phyloP scores from a whole-genome alignment of 2,329 filamentous ascomycete genomes.

The Metarhizium album region DNA sequence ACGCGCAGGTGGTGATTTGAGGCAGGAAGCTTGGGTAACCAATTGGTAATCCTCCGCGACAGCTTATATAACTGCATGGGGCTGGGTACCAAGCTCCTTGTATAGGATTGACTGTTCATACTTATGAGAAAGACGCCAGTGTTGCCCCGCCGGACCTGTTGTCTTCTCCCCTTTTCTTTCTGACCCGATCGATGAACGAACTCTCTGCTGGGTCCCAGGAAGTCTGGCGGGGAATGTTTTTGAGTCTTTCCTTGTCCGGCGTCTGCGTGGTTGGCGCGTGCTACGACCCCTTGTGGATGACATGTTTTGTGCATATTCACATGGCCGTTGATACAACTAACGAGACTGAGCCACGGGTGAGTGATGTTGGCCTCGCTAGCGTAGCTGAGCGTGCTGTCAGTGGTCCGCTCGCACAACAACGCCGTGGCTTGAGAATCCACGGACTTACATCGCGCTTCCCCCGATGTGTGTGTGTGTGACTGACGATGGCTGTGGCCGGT shows the following conservation, averaged over 20 bases:
- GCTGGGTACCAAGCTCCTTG: not conserved
- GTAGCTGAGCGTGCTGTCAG: not conserved
- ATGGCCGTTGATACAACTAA: too few species aligned
- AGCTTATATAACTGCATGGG: not conserved
- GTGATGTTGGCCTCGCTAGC: too few species aligned
- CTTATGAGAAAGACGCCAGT: not conserved
- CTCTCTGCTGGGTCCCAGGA: not conserved
- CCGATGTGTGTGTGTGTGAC: not conserved
- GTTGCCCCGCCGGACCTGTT: not conserved
- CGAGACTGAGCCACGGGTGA: not conserved
- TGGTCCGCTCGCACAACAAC: not conserved
- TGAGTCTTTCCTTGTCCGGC: too few species aligned
- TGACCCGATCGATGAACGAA: not conserved
- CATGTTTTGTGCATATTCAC: too few species aligned
- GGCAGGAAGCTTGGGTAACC: not conserved
- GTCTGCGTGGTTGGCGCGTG: too few species aligned
- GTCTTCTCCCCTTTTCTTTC: not conserved
- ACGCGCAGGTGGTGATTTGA: not conserved
- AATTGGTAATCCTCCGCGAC: not conserved
- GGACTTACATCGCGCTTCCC: not conserved
- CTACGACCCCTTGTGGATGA: too few species aligned
- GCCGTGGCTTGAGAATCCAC: not conserved
- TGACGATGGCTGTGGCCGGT: constrained; percentile 1
- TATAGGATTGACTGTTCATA: not conserved
- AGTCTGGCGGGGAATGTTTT: too few species aligned